Conservation (phyloP, 2,329 filamentous ascomycete genomes). For the Exophiala alcalophila region DNA sequence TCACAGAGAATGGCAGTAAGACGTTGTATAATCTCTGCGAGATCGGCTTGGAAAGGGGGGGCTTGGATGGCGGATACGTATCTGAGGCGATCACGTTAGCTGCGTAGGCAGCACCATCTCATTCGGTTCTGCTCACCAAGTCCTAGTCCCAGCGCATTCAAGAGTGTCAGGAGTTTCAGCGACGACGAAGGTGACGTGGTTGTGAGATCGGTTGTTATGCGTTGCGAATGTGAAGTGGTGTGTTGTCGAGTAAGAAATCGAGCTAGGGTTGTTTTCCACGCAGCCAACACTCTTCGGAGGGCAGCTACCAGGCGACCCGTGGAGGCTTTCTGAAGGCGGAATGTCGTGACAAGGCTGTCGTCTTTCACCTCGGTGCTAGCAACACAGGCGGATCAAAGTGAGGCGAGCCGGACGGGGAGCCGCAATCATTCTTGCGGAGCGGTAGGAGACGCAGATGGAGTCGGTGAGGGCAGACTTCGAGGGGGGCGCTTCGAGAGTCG, state of each 20-base stretch:
- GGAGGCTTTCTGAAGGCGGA: too few species aligned
- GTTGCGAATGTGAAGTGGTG: slow-evolving; percentile 5
- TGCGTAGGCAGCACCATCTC: too few species aligned
- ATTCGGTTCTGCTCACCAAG: slow-evolving; percentile 13
- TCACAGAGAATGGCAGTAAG: too few species aligned
- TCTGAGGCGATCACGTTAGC: too few species aligned
- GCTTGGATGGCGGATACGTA: background rate
- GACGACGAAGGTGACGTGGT: background rate
- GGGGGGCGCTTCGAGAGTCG: slow-evolving; percentile 4
- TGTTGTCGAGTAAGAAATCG: background rate
- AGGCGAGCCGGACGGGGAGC: slow-evolving; percentile 13
- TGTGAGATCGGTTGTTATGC: slow-evolving; percentile 1
- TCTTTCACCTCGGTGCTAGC: too few species aligned
- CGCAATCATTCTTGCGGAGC: slow-evolving; percentile 17
- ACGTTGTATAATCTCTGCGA: too few species aligned
- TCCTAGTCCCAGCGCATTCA: slow-evolving; percentile 6
- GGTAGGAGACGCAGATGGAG: slow-evolving; percentile 1
- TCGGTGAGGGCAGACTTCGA: slow-evolving; percentile 7
- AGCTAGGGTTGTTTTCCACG: too few species aligned
- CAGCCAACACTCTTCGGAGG: too few species aligned
- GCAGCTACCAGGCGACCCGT: too few species aligned
- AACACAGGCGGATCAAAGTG: slow-evolving; percentile 23
- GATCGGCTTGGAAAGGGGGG: too few species aligned
- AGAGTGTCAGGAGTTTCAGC: slow-evolving; percentile 1
- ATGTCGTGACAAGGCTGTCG: too few species aligned